Evolutionary conservation across 108 stramenopile genomes (phyloP).

Genomic region (Cafeteria roenbergensis): DNA sequence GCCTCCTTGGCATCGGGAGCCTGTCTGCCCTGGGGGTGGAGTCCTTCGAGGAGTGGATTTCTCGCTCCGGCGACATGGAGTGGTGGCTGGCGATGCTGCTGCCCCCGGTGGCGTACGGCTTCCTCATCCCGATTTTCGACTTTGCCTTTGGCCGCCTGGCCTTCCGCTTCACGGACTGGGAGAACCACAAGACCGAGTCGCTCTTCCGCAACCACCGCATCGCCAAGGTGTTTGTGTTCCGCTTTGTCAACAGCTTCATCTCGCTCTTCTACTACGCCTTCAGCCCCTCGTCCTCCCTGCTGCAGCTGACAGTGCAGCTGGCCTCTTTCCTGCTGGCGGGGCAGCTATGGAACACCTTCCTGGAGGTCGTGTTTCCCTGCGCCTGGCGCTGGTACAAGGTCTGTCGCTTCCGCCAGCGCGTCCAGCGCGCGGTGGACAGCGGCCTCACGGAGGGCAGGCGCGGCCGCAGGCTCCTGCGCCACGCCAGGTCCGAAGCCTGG

Average conservation of each 20-base stretch:
- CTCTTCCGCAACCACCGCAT: slow-evolving; percentile 77
- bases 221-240: slow-evolving; percentile 91
- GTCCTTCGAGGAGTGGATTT: neutral
- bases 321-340: neutral
- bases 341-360: slow-evolving; percentile 4
- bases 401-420: neutral
- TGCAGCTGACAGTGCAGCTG: slow-evolving; percentile 8
- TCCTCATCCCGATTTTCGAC: slow-evolving; percentile 66
- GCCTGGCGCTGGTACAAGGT: neutral
- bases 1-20: too few relatives aligned
- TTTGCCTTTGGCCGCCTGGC: slow-evolving; percentile 30
- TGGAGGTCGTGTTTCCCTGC: neutral
- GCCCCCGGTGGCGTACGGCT: slow-evolving; percentile 60
- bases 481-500: slow-evolving; percentile 3
- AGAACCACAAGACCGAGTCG: slow-evolving; percentile 86
- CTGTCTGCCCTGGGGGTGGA: too few relatives aligned
- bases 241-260: slow-evolving; percentile 90
- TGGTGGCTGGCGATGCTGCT: slow-evolving; percentile 27
- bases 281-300: slow-evolving; percentile 16
- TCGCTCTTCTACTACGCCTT: slow-evolving; percentile 88
- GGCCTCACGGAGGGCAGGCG: slow-evolving; percentile 13
- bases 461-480: neutral
- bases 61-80: neutral
- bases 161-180: slow-evolving; percentile 59
- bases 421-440: neutral